Percentiles rank a stretch among this genome's conserved stretches.
Conservation (phyloP, 2,329 filamentous ascomycete genomes). For the Colletotrichum lupini region DNA sequence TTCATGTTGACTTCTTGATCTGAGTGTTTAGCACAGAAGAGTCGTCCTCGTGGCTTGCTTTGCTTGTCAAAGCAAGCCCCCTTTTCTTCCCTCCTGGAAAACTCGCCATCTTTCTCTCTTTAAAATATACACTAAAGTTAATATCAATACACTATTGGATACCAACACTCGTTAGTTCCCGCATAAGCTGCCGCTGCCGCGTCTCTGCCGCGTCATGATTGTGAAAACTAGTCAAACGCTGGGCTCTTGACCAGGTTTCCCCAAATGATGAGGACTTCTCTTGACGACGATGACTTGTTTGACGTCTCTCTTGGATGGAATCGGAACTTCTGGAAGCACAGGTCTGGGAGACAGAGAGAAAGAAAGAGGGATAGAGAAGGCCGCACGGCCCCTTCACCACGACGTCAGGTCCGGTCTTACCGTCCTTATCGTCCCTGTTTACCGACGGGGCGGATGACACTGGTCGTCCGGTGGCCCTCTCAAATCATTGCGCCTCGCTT, state of each 20-base stretch:
- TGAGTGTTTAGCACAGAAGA: background rate
- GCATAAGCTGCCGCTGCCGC: background rate
- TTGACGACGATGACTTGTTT: background rate
- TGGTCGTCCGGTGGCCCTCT: background rate
- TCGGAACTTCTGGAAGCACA: background rate
- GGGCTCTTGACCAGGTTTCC: too few relatives aligned
- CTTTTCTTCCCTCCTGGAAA: background rate
- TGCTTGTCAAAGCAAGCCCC: background rate
- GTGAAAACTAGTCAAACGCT: background rate
- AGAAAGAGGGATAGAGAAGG: background rate
- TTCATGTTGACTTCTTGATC: background rate
- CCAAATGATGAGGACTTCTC: background rate
- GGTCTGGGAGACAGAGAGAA: too few relatives aligned
- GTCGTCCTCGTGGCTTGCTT: background rate
- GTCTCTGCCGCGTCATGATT: background rate
- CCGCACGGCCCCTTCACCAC: background rate
- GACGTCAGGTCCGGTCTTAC: background rate
- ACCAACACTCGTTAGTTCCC: background rate
- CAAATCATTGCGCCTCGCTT: too few relatives aligned
- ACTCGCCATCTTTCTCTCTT: background rate
- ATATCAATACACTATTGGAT: constrained; percentile 5
- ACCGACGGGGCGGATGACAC: background rate
- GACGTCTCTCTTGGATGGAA: background rate
- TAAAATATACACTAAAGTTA: background rate
- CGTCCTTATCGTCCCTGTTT: background rate